phyloP scores from a whole-genome alignment of 352 stramenopile genomes.

The Halophytophthora polymorphica region DNA sequence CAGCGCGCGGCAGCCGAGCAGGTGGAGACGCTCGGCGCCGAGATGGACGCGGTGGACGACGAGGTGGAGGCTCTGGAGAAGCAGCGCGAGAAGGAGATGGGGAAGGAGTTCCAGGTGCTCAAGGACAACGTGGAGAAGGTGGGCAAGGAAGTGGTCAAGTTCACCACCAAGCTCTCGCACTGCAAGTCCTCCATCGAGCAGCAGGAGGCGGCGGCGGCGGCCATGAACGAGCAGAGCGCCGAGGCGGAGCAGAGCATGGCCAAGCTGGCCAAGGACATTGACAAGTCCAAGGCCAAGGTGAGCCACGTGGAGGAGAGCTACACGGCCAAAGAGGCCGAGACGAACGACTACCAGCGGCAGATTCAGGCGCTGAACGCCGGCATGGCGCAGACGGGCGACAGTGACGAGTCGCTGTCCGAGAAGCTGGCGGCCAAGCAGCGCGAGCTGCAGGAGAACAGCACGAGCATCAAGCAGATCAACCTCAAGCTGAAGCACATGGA shows the following conservation, averaged over 20 bases:
- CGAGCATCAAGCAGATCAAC: conserved; percentile 87
- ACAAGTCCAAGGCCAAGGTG: conserved; percentile 63
- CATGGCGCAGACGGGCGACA: conserved; percentile 73
- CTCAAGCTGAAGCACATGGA: conserved; percentile 93
- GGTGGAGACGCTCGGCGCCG: conserved; percentile 47
- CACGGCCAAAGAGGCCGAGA: conserved; percentile 54
- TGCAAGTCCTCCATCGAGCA: conserved; percentile 68
- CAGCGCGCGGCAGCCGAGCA: conserved; percentile 67
- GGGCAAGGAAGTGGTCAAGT: conserved; percentile 82
- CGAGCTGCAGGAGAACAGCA: conserved; percentile 77
- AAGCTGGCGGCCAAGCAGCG: conserved; percentile 73
- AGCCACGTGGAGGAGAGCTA: conserved; percentile 45
- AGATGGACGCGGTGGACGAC: conserved; percentile 78
- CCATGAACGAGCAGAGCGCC: conserved; percentile 63
- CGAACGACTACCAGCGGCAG: conserved; percentile 75
- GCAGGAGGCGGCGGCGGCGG: conserved; percentile 53
- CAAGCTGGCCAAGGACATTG: conserved; percentile 84
- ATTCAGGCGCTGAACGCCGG: conserved; percentile 87
- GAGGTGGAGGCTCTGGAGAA: conserved; percentile 83
- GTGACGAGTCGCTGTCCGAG: conserved; percentile 75
- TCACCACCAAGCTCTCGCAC: conserved; percentile 78
- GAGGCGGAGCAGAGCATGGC: conserved; percentile 78
- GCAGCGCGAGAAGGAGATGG: conserved; percentile 80
- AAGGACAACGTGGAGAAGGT: conserved; percentile 81
- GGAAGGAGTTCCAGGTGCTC: conserved; percentile 77